A percentile compares a stretch with the other conserved stretches of the same genome.
These are phyloP conservation scores for Blumeriella jaapii DNA, from an alignment of 2,329 filamentous ascomycete genomes.

Conservation along the genomic window DNA sequence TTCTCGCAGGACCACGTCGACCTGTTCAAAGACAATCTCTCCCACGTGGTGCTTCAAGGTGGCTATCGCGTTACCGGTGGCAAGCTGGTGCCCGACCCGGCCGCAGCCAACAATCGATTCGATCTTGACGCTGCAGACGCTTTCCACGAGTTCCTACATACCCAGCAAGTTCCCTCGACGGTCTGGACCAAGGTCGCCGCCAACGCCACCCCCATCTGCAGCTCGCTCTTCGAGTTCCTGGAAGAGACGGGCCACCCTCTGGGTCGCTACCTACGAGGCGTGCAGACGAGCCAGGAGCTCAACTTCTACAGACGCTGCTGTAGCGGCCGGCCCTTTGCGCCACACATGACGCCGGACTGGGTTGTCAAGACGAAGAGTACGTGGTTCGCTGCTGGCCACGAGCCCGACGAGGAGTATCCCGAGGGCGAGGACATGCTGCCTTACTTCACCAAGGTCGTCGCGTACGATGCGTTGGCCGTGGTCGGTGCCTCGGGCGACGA, in stretches of 20 bases:
- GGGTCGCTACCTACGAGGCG: conserved; percentile 16
- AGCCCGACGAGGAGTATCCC: conserved; percentile 11
- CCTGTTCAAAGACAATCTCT: conserved; percentile 9
- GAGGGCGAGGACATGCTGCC: conserved; percentile 16
- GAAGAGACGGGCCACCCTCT: conserved; percentile 14
- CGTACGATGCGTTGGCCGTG: conserved; percentile 24
- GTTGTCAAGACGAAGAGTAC: conserved; percentile 17
- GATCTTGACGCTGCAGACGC: conserved; percentile 11
- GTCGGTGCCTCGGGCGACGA: conserved; percentile 20
- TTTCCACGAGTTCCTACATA: conserved; percentile 17
- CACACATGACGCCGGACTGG: conserved; percentile 19
- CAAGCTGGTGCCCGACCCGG: conserved; percentile 5
- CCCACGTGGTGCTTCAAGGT: conserved; percentile 19
- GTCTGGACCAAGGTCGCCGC: conserved; percentile 21
- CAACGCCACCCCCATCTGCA: conserved; percentile 13
- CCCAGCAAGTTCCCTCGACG: conserved; percentile 15
- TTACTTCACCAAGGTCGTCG: conserved; percentile 19
- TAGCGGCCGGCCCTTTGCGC: conserved; percentile 10
- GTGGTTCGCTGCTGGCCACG: conserved; percentile 12
- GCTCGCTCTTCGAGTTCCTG: conserved; percentile 14
- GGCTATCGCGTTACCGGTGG: conserved; percentile 13
- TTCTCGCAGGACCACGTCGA: conserved; percentile 11
- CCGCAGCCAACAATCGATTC: conserved; percentile 21
- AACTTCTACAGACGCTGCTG: conserved; percentile 18
- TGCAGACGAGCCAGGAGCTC: conserved; percentile 18